Conservation (phyloP, 1,284 basidiomycete species). For the Cutaneotrichosporon sp. region DNA sequence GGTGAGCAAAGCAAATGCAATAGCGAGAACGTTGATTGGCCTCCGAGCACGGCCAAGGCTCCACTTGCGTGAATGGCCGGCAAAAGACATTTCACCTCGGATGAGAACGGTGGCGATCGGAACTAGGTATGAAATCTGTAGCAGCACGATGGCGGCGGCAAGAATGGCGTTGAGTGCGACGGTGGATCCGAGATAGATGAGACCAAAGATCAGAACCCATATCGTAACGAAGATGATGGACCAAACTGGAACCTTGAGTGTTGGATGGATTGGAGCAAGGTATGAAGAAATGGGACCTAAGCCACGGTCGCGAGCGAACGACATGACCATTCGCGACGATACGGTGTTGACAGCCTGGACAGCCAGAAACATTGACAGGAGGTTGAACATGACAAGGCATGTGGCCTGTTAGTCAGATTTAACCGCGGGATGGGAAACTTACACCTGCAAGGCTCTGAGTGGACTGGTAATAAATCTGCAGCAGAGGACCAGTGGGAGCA, state of each 20-base stretch:
- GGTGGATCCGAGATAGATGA: slow-evolving; percentile 38
- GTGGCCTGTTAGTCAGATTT: slow-evolving; percentile 16
- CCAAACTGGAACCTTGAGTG: slow-evolving; percentile 54
- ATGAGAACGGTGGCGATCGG: slow-evolving; percentile 46
- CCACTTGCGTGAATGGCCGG: slow-evolving; percentile 36
- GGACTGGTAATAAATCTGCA: slow-evolving; percentile 25
- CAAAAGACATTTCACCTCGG: slow-evolving; percentile 45
- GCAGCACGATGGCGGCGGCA: slow-evolving; percentile 29
- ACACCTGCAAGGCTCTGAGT: slow-evolving; percentile 25
- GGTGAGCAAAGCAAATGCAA: slow-evolving; percentile 49
- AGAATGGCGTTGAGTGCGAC: slow-evolving; percentile 33
- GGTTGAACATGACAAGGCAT: slow-evolving; percentile 51
- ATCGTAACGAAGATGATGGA: slow-evolving; percentile 57
- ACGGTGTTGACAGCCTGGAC: slow-evolving; percentile 56
- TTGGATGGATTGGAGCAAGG: slow-evolving; percentile 53
- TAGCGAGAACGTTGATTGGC: slow-evolving; percentile 41
- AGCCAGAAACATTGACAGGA: slow-evolving; percentile 41
- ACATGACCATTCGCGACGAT: slow-evolving; percentile 61
- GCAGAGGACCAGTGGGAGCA: slow-evolving; percentile 10
- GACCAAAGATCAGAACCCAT: slow-evolving; percentile 16
- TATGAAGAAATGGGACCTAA: slow-evolving; percentile 54
- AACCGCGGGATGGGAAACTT: not conserved
- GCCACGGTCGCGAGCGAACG: slow-evolving; percentile 64
- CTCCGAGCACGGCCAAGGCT: slow-evolving; percentile 37
- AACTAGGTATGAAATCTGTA: slow-evolving; percentile 34